Evolutionary conservation across 2,329 filamentous ascomycete genomes (phyloP).

Genomic region (Neonectria magnoliae): DNA sequence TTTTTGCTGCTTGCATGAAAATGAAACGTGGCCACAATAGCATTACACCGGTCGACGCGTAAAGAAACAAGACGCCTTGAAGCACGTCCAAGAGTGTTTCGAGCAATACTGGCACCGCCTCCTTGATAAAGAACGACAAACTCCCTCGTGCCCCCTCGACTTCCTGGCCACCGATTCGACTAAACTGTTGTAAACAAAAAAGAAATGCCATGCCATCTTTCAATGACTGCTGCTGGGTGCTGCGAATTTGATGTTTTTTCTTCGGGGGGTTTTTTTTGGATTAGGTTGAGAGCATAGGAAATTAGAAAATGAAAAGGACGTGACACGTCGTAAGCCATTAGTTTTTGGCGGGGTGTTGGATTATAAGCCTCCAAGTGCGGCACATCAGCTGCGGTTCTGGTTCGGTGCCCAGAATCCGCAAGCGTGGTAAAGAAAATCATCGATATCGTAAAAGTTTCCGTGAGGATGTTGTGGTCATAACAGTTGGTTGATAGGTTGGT

Average conservation of each 20-base stretch:
- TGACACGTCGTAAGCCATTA: conserved; percentile 38
- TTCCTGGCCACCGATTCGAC: conserved; percentile 31
- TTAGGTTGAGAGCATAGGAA: conserved; percentile 25
- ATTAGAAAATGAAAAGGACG: conserved; percentile 30
- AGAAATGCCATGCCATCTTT: conserved; percentile 22
- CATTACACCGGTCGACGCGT: conserved; percentile 35
- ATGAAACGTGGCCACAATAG: conserved; percentile 30
- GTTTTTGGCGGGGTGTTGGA: conserved; percentile 29
- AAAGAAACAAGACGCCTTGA: conserved; percentile 21
- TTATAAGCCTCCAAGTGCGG: conserved; percentile 36
- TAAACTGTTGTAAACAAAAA: conserved; percentile 29
- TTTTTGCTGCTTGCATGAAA: conserved; percentile 16
- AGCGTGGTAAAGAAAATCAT: conserved; percentile 41
- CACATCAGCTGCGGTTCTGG: conserved; percentile 29
- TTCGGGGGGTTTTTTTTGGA: conserved; percentile 30
- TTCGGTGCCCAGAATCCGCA: conserved; percentile 26
- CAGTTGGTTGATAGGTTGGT: conserved; percentile 26
- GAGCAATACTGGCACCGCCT: conserved; percentile 18
- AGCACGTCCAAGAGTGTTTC: conserved; percentile 17
- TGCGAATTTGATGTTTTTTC: conserved; percentile 24
- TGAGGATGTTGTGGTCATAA: conserved; percentile 42
- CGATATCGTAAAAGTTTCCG: conserved; percentile 44
- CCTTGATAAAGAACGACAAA: conserved; percentile 33
- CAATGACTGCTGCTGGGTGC: conserved; percentile 27
- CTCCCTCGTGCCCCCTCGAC: conserved; percentile 33